Conservation (phyloP, 2,329 filamentous ascomycete species). For the Xylariomycetidae sp. region DNA sequence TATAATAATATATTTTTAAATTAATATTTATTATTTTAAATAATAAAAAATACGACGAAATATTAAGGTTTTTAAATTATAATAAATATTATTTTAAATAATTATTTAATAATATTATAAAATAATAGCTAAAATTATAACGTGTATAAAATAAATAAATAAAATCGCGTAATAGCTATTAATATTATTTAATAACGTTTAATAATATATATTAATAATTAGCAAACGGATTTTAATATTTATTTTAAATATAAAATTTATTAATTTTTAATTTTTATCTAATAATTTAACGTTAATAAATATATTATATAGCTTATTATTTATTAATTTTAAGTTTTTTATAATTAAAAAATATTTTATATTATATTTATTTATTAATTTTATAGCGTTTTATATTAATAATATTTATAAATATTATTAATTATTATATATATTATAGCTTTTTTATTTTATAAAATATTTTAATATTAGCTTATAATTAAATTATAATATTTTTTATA, state of each 20-base stretch:
- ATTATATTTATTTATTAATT: constrained; percentile 5
- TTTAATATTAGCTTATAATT: not conserved
- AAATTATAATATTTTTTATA: not conserved
- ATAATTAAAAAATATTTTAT: constrained; percentile 3
- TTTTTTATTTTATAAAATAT: constrained; percentile 1
- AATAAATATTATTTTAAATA: too few relatives aligned
- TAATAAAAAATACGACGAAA: too few relatives aligned
- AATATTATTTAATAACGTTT: not conserved
- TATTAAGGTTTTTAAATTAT: too few relatives aligned
- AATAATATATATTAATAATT: too few relatives aligned
- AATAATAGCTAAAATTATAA: constrained; percentile 1
- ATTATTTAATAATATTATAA: not conserved
- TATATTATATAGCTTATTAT: not conserved
- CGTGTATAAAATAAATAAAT: constrained; percentile 1
- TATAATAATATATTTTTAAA: too few relatives aligned
- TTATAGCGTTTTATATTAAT: too few relatives aligned
- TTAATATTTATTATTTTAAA: too few relatives aligned
- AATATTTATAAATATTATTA: not conserved
- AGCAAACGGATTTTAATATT: not conserved
- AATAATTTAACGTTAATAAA: not conserved
- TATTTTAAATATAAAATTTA: constrained; percentile 1
- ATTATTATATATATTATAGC: constrained; percentile 3
- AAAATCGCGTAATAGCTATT: too few relatives aligned
- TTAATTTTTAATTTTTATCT: constrained; percentile 1
- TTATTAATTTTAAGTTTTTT: not conserved